Percentiles rank a stretch among this genome's conserved stretches.
Evolutionary conservation across 2,329 filamentous ascomycete species (phyloP).

Genomic region (Colletotrichum kahawae): DNA sequence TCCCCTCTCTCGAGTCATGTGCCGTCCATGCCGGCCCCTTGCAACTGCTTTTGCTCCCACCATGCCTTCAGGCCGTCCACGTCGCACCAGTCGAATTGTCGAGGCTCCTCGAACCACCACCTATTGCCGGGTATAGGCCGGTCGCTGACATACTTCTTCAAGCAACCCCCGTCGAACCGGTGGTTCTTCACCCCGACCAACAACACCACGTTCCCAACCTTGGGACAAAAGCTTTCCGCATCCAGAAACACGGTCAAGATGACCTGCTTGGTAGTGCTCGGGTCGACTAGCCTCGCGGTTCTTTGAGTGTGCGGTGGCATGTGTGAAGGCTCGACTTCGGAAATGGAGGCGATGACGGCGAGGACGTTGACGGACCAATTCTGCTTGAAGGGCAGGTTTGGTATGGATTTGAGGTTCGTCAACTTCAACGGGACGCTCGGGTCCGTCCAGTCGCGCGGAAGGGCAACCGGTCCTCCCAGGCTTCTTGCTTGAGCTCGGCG

Average conservation of each 20-base stretch:
- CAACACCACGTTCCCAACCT: constrained; percentile 53
- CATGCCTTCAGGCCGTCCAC: constrained; percentile 48
- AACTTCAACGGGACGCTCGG: constrained; percentile 53
- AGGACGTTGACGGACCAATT: constrained; percentile 64
- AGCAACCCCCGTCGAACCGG: constrained; percentile 51
- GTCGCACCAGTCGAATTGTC: constrained; percentile 54
- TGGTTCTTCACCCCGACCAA: constrained; percentile 64
- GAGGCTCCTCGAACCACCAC: constrained; percentile 60
- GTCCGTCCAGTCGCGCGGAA: constrained; percentile 47
- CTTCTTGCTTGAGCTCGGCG: background rate
- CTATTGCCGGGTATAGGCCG: constrained; percentile 31
- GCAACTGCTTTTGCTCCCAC: constrained; percentile 38
- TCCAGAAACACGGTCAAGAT: constrained; percentile 61
- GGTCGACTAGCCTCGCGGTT: constrained; percentile 55
- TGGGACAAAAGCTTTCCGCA: constrained; percentile 51
- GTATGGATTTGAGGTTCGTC: constrained; percentile 53
- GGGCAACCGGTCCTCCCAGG: constrained; percentile 31
- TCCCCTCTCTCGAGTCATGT: background rate
- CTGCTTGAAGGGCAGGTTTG: constrained; percentile 58
- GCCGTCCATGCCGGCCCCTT: background rate
- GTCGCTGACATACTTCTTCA: constrained; percentile 51
- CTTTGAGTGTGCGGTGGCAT: constrained; percentile 56
- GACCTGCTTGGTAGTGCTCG: constrained; percentile 57
- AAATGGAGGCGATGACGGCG: constrained; percentile 53
- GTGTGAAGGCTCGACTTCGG: constrained; percentile 51